phyloP scores from a whole-genome alignment of 1,284 basidiomycete species.

The Malassezia arunalokei region DNA sequence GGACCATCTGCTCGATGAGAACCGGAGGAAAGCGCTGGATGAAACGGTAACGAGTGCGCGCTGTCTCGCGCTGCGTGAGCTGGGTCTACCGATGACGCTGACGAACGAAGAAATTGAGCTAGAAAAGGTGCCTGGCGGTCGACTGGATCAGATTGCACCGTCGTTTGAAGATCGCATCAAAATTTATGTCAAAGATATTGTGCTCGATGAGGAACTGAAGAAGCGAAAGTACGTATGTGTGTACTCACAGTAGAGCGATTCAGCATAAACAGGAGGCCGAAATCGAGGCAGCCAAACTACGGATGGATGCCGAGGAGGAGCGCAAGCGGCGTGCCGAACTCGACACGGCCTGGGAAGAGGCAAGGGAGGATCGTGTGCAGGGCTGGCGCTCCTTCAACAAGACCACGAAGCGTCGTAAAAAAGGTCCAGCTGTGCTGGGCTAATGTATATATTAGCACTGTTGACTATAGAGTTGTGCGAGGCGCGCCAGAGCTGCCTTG shows the following conservation, averaged over 20 bases:
- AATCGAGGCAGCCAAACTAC: constrained; percentile 51
- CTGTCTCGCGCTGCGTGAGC: constrained; percentile 45
- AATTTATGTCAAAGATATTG: constrained; percentile 50
- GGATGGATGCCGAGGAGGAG: constrained; percentile 49
- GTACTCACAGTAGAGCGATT: constrained; percentile 36
- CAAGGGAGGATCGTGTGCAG: constrained; percentile 35
- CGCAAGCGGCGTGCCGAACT: constrained; percentile 47
- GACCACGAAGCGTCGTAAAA: constrained; percentile 33
- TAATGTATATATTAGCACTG: constrained; percentile 11
- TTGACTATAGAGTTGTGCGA: constrained; percentile 23
- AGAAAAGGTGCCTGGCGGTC: constrained; percentile 15
- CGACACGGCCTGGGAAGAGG: constrained; percentile 51
- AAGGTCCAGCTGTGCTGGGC: constrained; percentile 27
- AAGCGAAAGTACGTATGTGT: constrained; percentile 30
- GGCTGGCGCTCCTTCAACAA: constrained; percentile 39
- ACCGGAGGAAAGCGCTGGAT: constrained; percentile 44
- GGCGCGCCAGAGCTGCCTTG: constrained; percentile 23
- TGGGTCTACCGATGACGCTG: constrained; percentile 42
- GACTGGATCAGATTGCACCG: constrained; percentile 47
- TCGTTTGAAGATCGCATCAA: constrained; percentile 49
- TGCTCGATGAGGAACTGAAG: constrained; percentile 53
- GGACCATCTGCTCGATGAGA: constrained; percentile 42
- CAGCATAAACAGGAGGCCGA: constrained; percentile 52
- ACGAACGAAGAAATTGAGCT: constrained; percentile 39
- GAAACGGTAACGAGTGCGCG: constrained; percentile 45